These are phyloP conservation scores for Rhizophora mangle DNA, from an alignment of 345 rosid species.

Conservation along the genomic window DNA sequence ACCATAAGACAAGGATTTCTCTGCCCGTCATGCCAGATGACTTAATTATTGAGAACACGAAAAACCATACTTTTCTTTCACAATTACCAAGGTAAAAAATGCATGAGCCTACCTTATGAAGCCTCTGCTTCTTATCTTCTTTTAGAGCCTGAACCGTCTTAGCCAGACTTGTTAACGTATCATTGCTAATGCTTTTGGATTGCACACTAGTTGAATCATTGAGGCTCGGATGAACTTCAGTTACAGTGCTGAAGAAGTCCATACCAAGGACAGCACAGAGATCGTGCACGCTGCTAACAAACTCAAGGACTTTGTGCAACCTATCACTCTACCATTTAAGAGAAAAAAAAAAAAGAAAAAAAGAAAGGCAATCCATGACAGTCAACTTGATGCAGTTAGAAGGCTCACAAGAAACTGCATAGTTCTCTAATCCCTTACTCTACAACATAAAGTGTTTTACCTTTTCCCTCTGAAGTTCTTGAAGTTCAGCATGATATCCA, in stretches of 20 bases:
- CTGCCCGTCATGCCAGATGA: neutral
- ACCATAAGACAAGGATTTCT: neutral
- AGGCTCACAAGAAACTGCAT: neutral
- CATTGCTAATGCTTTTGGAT: slow-evolving; percentile 91
- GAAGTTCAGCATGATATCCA: slow-evolving; percentile 70
- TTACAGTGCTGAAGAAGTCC: slow-evolving; percentile 76
- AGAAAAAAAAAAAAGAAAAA: neutral
- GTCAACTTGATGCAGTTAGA: neutral
- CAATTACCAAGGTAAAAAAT: neutral
- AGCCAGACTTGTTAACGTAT: slow-evolving; percentile 72
- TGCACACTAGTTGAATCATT: slow-evolving; percentile 58
- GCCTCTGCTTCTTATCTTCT: slow-evolving; percentile 87
- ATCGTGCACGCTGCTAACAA: slow-evolving; percentile 89
- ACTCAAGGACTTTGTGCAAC: slow-evolving; percentile 82
- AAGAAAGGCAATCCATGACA: slow-evolving; percentile 11
- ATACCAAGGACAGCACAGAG: slow-evolving; percentile 84
- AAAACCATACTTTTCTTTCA: neutral
- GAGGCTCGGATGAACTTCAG: slow-evolving; percentile 94
- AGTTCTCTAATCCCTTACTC: neutral
- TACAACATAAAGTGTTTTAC: slow-evolving; percentile 23
- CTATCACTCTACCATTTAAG: slow-evolving; percentile 64
- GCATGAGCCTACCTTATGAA: slow-evolving; percentile 52
- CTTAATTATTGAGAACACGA: neutral
- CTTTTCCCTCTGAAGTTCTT: slow-evolving; percentile 93
- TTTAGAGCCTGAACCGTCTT: slow-evolving; percentile 68